Evolutionary conservation across 2,329 filamentous ascomycete genomes (phyloP).

Genomic region (Emergomyces pasteurianus): DNA sequence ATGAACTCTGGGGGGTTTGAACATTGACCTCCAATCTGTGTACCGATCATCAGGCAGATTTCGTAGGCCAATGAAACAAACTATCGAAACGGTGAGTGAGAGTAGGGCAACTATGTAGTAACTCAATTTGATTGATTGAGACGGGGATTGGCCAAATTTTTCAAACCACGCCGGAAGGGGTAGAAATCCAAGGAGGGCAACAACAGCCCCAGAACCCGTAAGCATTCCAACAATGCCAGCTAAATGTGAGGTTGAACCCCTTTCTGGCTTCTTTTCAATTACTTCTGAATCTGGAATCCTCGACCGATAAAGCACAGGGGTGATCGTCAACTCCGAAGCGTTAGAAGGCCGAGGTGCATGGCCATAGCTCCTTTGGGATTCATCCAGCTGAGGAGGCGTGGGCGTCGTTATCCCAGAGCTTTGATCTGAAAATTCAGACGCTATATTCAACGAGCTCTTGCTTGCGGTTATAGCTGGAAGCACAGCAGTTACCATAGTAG

Average conservation of each 20-base stretch:
- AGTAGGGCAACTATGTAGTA: constrained; percentile 77
- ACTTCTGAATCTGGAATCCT: constrained; percentile 6
- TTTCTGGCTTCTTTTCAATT: constrained; percentile 8
- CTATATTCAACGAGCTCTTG: constrained; percentile 12
- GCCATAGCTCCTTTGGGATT: not conserved
- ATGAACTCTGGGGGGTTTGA: constrained; percentile 8
- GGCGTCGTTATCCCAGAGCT: not conserved
- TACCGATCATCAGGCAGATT: constrained; percentile 58
- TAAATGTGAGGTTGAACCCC: constrained; percentile 44
- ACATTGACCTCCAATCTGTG: constrained; percentile 56
- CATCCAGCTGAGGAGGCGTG: not conserved
- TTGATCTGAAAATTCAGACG: constrained; percentile 14
- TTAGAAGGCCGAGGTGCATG: constrained; percentile 38
- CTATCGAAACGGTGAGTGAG: constrained; percentile 57
- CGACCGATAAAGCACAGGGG: constrained; percentile 36
- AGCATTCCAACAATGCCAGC: constrained; percentile 87
- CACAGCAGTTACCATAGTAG: constrained; percentile 96
- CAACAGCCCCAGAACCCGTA: constrained; percentile 79
- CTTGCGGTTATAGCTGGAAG: constrained; percentile 55
- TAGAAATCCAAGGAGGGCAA: constrained; percentile 71
- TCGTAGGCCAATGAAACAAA: constrained; percentile 68
- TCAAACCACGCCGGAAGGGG: constrained; percentile 76
- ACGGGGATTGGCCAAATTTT: constrained; percentile 57
- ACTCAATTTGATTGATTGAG: constrained; percentile 63
- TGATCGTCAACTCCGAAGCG: constrained; percentile 49